Percentiles rank a stretch among this genome's conserved stretches.
These are phyloP conservation scores for Plasmodium chabaudi DNA, from an alignment of 169 alveolate species.

Conservation along the genomic window DNA sequence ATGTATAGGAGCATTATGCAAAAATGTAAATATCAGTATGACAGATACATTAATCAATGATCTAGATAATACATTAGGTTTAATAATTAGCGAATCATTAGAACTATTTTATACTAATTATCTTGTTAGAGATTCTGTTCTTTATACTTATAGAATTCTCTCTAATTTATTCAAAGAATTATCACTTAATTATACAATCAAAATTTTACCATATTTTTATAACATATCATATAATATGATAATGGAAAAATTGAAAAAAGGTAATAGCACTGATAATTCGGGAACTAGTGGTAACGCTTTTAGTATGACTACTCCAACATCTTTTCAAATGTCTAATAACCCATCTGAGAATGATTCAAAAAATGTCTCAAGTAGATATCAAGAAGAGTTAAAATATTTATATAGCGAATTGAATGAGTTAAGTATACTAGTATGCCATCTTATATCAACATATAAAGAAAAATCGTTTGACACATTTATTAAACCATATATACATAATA, in stretches of 20 bases:
- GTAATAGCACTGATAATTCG: not conserved
- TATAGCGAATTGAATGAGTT: slow-evolving; percentile 61
- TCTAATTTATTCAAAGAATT: slow-evolving; percentile 61
- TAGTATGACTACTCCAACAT: slow-evolving; percentile 53
- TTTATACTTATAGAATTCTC: slow-evolving; percentile 60
- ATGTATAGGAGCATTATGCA: slow-evolving; percentile 73
- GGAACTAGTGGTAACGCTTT: not conserved
- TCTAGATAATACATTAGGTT: slow-evolving; percentile 63
- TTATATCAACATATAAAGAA: slow-evolving; percentile 69
- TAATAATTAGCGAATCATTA: slow-evolving; percentile 64
- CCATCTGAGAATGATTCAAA: slow-evolving; percentile 1
- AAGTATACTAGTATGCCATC: slow-evolving; percentile 64
- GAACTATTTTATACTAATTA: slow-evolving; percentile 66
- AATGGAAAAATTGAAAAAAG: slow-evolving; percentile 36
- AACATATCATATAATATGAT: slow-evolving; percentile 65
- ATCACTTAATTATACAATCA: slow-evolving; percentile 64
- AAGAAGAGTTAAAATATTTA: slow-evolving; percentile 70
- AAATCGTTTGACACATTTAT: slow-evolving; percentile 59
- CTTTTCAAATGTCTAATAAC: slow-evolving; percentile 1
- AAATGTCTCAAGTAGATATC: not conserved
- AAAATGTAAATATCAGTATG: slow-evolving; percentile 67
- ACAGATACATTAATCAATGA: slow-evolving; percentile 42
- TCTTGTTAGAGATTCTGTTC: slow-evolving; percentile 59
- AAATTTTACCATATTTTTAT: slow-evolving; percentile 63
- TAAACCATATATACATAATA: slow-evolving; percentile 63